Conservation (phyloP, 2,329 filamentous ascomycete species). For the Cladosporium sp. region DNA sequence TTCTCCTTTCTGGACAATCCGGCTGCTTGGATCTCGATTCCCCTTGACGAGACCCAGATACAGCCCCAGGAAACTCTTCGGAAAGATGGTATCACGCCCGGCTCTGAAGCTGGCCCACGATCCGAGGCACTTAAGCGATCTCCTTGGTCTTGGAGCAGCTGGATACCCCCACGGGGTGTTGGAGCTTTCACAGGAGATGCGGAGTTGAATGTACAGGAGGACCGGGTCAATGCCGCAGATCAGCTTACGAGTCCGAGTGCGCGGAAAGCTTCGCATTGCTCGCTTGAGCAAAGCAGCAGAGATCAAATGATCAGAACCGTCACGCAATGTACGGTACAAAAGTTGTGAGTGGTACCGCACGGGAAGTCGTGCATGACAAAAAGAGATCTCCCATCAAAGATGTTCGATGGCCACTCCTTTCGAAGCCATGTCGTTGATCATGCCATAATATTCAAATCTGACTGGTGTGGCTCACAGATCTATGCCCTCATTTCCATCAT, state of each 20-base stretch:
- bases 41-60: not conserved
- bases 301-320: slow-evolving; percentile 26
- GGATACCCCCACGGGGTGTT: slow-evolving; percentile 22
- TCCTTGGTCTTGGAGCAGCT: slow-evolving; percentile 26
- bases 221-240: slow-evolving; percentile 19
- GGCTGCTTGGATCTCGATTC: slow-evolving; percentile 5
- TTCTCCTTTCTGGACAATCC: slow-evolving; percentile 22
- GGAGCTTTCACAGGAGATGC: slow-evolving; percentile 21
- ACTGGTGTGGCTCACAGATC: slow-evolving; percentile 29
- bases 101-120: slow-evolving; percentile 15
- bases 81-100: slow-evolving; percentile 3
- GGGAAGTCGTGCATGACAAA: too few relatives aligned
- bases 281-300: slow-evolving; percentile 19
- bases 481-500: slow-evolving; percentile 57
- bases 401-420: too few relatives aligned
- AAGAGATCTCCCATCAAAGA: too few relatives aligned
- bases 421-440: not conserved
- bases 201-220: slow-evolving; percentile 22
- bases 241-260: slow-evolving; percentile 23
- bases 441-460: not conserved
- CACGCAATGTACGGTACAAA: slow-evolving; percentile 17
- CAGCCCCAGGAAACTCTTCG: not conserved
- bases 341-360: not conserved
- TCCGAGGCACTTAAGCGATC: slow-evolving; percentile 22
- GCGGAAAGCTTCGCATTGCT: slow-evolving; percentile 18